Evolutionary conservation across 2,329 filamentous ascomycete genomes (phyloP).

Genomic region (Paradendryphiella salina): DNA sequence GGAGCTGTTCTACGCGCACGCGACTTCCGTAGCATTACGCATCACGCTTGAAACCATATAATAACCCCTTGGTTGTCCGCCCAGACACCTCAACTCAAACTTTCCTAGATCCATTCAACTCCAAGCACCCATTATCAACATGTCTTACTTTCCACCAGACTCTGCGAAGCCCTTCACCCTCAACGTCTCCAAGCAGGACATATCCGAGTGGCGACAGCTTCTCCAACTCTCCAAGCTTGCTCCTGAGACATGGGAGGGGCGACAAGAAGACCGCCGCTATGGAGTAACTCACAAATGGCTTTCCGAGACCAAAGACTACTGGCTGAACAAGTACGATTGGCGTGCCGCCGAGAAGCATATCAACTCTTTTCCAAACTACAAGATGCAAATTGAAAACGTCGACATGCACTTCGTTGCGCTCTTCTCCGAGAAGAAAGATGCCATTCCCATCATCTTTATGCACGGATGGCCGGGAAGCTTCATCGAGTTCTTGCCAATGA

Average conservation of each 20-base stretch:
- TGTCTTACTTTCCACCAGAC: constrained; percentile 40
- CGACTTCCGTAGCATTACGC: neutral
- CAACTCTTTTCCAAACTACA: constrained; percentile 59
- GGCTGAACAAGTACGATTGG: constrained; percentile 47
- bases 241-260: constrained; percentile 37
- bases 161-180: constrained; percentile 42
- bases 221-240: constrained; percentile 42
- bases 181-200: constrained; percentile 36
- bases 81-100: too few species aligned
- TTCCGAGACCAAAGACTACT: constrained; percentile 42
- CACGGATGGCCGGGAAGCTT: constrained; percentile 63
- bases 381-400: constrained; percentile 49
- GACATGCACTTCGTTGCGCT: constrained; percentile 60
- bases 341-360: constrained; percentile 48
- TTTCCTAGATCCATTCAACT: neutral
- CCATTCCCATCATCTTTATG: constrained; percentile 57
- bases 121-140: constrained; percentile 12
- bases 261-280: constrained; percentile 31
- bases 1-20: neutral
- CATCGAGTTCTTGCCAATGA: constrained; percentile 60
- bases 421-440: constrained; percentile 58
- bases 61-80: neutral
- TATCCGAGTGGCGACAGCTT: constrained; percentile 45
- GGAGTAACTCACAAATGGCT: constrained; percentile 45
- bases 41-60: neutral